A percentile compares a stretch with the other conserved stretches of the same genome.
Conservation (phyloP, 768 basidiomycete genomes). For the Suillus occidentalis region DNA sequence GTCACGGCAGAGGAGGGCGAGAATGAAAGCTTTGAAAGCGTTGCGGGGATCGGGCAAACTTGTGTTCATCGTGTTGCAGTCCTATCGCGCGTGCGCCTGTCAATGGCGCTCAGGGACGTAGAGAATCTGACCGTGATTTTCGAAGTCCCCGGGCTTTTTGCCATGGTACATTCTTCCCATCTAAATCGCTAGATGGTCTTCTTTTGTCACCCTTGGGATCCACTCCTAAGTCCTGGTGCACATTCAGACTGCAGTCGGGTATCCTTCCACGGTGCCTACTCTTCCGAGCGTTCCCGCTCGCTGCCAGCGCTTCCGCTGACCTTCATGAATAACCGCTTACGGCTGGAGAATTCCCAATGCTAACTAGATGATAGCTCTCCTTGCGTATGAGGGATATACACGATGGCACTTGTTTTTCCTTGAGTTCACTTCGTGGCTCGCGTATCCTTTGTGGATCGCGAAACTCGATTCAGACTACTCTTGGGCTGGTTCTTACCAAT, state of each 20-base stretch:
- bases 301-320: background rate
- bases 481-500: slow-evolving; percentile 12
- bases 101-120: background rate
- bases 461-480: slow-evolving; percentile 21
- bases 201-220: background rate
- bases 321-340: background rate
- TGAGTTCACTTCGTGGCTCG: slow-evolving; percentile 19
- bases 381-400: slow-evolving; percentile 6
- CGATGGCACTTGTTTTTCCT: slow-evolving; percentile 3
- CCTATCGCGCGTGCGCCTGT: slow-evolving; percentile 8
- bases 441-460: slow-evolving; percentile 9
- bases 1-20: slow-evolving; percentile 33
- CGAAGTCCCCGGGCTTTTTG: background rate
- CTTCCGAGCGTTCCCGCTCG: background rate
- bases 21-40: slow-evolving; percentile 48
- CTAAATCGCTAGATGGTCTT: background rate
- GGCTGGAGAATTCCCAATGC: background rate
- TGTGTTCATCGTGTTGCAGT: slow-evolving; percentile 11
- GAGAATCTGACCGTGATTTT: too few species aligned
- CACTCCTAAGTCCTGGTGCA: background rate
- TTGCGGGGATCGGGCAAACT: slow-evolving; percentile 49
- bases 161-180: background rate
- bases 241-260: background rate
- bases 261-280: background rate
- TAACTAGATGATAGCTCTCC: background rate